These are phyloP conservation scores for Mucor racemosus DNA, from an alignment of 371 early-diverging fungal species.

Conservation along the genomic window DNA sequence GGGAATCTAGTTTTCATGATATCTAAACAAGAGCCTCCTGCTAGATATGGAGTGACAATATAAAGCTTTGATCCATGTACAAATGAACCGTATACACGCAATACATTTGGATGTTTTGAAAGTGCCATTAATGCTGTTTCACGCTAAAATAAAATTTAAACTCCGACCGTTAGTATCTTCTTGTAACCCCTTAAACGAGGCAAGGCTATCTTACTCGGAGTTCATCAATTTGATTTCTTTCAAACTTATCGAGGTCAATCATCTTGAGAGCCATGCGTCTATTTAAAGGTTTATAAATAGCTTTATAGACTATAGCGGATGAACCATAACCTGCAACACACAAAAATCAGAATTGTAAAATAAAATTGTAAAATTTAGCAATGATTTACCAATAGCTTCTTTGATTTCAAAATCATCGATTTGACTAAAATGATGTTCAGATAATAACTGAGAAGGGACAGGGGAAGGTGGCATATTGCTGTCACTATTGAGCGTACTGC, in stretches of 20 bases:
- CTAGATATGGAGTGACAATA: constrained; percentile 84
- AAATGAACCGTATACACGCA: constrained; percentile 85
- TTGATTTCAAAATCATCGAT: constrained; percentile 52
- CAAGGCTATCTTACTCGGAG: constrained; percentile 61
- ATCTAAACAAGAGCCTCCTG: constrained; percentile 84
- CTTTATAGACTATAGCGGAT: constrained; percentile 80
- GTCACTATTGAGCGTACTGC: constrained; percentile 4
- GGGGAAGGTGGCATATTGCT: constrained; percentile 21
- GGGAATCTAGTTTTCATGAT: constrained; percentile 86
- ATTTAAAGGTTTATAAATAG: constrained; percentile 70
- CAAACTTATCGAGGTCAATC: constrained; percentile 88
- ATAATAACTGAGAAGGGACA: constrained; percentile 21
- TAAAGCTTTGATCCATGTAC: constrained; percentile 80
- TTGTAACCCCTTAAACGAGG: neutral
- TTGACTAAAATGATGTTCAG: constrained; percentile 26
- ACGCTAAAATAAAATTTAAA: constrained; percentile 45
- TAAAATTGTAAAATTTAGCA: neutral
- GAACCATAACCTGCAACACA: constrained; percentile 75
- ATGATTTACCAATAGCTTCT: constrained; percentile 41
- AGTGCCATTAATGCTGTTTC: constrained; percentile 90
- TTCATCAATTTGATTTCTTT: constrained; percentile 88
- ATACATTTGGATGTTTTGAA: constrained; percentile 84
- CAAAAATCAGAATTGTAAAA: neutral
- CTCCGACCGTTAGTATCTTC: neutral
- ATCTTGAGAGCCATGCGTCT: constrained; percentile 78